Evolutionary conservation across 108 stramenopile genomes (phyloP).

Genomic region (Cyclotella atomus): DNA sequence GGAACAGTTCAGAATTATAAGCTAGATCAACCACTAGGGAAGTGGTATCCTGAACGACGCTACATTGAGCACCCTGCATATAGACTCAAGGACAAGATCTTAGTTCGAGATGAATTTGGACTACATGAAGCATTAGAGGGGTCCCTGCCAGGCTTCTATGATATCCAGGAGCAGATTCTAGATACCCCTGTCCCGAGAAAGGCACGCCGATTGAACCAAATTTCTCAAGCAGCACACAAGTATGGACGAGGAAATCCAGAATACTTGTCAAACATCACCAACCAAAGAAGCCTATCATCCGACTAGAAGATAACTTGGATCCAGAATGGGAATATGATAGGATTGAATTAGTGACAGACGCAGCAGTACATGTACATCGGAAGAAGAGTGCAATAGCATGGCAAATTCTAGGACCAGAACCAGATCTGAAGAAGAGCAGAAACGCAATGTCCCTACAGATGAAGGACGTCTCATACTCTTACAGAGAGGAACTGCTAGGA

Average conservation of each 20-base stretch:
- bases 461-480: background rate
- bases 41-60: background rate
- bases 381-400: background rate
- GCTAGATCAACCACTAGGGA: background rate
- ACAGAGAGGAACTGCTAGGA: background rate
- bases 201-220: background rate
- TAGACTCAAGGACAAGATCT: background rate
- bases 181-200: background rate
- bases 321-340: too few relatives aligned
- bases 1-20: too few relatives aligned
- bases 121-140: background rate
- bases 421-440: background rate
- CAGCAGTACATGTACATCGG: background rate
- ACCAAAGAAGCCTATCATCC: too few relatives aligned
- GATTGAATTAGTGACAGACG: background rate
- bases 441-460: background rate
- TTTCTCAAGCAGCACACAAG: background rate
- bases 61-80: background rate
- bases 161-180: background rate
- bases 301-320: too few relatives aligned
- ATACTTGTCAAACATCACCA: background rate
- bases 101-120: background rate
- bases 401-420: background rate
- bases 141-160: background rate
- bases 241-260: background rate